Evolutionary conservation across 192 early-diverging fungal genomes (phyloP).

Genomic region (Rhizophagus clarus): DNA sequence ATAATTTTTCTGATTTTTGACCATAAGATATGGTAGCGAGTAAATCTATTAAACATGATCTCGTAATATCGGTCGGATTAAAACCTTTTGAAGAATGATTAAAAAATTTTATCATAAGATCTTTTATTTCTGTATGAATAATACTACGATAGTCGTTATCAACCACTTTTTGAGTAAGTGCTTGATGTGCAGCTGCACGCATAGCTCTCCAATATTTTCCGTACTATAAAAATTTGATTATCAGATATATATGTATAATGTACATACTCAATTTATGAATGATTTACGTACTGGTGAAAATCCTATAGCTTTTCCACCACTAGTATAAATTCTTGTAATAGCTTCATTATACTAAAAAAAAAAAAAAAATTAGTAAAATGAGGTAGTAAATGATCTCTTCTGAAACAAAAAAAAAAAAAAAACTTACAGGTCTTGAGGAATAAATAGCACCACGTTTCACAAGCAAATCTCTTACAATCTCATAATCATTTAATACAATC

Average conservation of each 20-base stretch:
- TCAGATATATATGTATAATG: no score
- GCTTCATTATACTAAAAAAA: not conserved
- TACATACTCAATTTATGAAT: no score
- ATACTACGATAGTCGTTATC: not conserved
- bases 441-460: slow-evolving; percentile 37
- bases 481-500: slow-evolving; percentile 39
- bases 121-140: not conserved
- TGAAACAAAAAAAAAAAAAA: not conserved
- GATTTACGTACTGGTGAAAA: not conserved
- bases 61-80: not conserved
- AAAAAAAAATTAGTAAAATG: not conserved
- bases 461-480: slow-evolving; percentile 37
- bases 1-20: not conserved
- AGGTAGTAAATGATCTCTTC: not conserved
- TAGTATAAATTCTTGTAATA: not conserved
- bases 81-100: not conserved
- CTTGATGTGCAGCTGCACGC: not conserved
- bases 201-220: slow-evolving; percentile 2
- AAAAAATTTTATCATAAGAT: not conserved
- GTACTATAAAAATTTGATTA: not conserved
- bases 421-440: slow-evolving; percentile 36
- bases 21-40: not conserved
- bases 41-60: not conserved
- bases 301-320: not conserved
- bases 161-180: not conserved